These are phyloP conservation scores for Dimocarpus longan DNA, from an alignment of 345 rosid genomes.

Conservation along the genomic window DNA sequence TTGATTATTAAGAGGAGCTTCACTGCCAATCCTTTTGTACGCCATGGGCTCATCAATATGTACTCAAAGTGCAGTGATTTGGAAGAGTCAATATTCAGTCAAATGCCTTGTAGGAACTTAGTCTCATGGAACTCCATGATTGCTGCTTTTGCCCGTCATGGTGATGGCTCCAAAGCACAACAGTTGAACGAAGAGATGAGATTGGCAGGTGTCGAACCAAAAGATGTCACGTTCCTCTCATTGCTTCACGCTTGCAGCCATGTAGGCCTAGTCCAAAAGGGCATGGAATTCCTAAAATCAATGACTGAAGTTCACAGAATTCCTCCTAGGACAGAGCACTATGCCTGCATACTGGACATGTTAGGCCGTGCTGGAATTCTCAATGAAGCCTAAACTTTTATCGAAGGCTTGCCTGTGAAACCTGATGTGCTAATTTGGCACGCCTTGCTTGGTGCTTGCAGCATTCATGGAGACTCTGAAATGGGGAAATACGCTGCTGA, in stretches of 20 bases:
- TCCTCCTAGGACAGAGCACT: conserved; percentile 74
- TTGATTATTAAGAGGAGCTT: conserved; percentile 64
- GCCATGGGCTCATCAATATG: conserved; percentile 88
- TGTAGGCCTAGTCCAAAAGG: conserved; percentile 67
- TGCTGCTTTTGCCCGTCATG: conserved; percentile 90
- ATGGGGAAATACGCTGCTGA: conserved; percentile 76
- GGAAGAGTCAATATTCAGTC: conserved; percentile 63
- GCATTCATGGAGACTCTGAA: conserved; percentile 63
- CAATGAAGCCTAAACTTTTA: conserved; percentile 62
- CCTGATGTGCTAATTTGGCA: conserved; percentile 71
- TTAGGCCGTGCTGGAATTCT: conserved; percentile 81
- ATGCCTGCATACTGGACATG: conserved; percentile 86
- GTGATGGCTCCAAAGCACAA: conserved; percentile 57
- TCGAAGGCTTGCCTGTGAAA: conserved; percentile 48
- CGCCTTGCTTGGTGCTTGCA: conserved; percentile 86
- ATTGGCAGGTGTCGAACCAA: conserved; percentile 57
- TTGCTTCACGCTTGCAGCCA: conserved; percentile 96
- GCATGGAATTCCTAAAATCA: conserved; percentile 63
- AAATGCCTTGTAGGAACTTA: conserved; percentile 58
- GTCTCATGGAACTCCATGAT: conserved; percentile 93
- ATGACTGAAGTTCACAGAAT: conserved; percentile 67
- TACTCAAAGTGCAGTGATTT: conserved; percentile 87
- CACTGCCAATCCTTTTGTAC: conserved; percentile 55
- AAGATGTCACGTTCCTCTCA: conserved; percentile 86
- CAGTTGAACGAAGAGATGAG: conserved; percentile 70